These are phyloP conservation scores for Sextonia rubra DNA, from an alignment of 164 flowering plant genomes.

Conservation along the genomic window DNA sequence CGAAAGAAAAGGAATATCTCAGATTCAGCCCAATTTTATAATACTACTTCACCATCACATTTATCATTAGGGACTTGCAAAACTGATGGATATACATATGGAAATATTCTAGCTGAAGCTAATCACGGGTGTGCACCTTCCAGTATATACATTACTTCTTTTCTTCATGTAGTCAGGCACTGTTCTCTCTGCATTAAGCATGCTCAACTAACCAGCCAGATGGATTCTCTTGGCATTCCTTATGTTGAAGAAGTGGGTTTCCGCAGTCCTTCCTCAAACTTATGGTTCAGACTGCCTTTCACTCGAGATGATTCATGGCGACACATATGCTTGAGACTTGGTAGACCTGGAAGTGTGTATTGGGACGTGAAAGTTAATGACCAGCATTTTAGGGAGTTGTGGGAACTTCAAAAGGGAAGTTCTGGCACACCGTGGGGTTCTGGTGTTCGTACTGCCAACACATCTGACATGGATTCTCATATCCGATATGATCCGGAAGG, in stretches of 20 bases:
- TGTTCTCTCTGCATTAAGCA: constrained; percentile 94
- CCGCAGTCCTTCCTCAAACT: constrained; percentile 64
- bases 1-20: constrained; percentile 57
- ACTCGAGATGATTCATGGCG: constrained; percentile 75
- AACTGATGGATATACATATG: constrained; percentile 57
- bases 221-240: constrained; percentile 87
- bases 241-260: constrained; percentile 91
- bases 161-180: constrained; percentile 90
- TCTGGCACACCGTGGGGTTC: constrained; percentile 73
- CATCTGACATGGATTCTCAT: constrained; percentile 93
- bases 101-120: constrained; percentile 76
- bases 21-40: constrained; percentile 21
- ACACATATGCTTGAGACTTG: constrained; percentile 85
- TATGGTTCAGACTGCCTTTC: constrained; percentile 91
- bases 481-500: constrained; percentile 90
- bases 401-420: constrained; percentile 94
- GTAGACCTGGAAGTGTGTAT: constrained; percentile 88
- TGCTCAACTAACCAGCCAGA: constrained; percentile 89
- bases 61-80: constrained; percentile 33
- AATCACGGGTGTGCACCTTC: constrained; percentile 84
- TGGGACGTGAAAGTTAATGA: constrained; percentile 99
- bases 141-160: constrained; percentile 68
- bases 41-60: constrained; percentile 24
- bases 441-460: constrained; percentile 88
- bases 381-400: constrained; percentile 84